A percentile compares a stretch with the other conserved stretches of the same genome.
Evolutionary conservation across 2,329 filamentous ascomycete genomes (phyloP).

Genomic region (Lizonia empirigonia): DNA sequence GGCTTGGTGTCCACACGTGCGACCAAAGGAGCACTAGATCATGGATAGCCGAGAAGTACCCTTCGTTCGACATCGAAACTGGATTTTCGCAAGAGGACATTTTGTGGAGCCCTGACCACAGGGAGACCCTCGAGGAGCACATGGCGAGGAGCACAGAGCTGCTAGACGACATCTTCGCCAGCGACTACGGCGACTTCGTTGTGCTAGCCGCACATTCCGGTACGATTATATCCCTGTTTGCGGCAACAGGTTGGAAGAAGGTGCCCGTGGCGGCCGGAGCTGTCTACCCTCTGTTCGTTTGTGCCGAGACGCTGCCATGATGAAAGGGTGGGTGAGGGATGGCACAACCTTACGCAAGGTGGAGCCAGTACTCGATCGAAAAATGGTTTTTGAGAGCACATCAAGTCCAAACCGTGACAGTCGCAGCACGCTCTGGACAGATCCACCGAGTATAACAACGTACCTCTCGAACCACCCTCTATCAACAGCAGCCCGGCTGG

Average conservation of each 20-base stretch:
- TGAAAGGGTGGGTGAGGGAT: not conserved
- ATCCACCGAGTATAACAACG: not conserved
- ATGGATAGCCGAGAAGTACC: constrained; percentile 57
- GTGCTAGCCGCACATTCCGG: constrained; percentile 62
- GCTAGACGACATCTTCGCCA: constrained; percentile 57
- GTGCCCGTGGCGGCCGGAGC: constrained; percentile 19
- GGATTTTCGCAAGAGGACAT: constrained; percentile 63
- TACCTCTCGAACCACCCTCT: not conserved
- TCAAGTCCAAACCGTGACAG: not conserved
- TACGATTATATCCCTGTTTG: constrained; percentile 58
- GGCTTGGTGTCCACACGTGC: constrained; percentile 68
- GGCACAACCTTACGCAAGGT: not conserved
- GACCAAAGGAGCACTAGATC: constrained; percentile 62
- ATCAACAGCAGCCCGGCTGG: constrained; percentile 31
- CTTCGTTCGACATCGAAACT: constrained; percentile 59
- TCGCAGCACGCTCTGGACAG: not conserved
- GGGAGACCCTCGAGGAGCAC: constrained; percentile 18
- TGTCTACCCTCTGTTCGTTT: constrained; percentile 22
- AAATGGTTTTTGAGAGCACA: too few relatives aligned
- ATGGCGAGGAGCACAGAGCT: constrained; percentile 29
- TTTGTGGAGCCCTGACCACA: constrained; percentile 47
- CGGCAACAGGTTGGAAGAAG: constrained; percentile 53
- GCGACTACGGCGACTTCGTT: constrained; percentile 52
- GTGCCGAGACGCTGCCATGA: not conserved
- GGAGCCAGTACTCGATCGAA: not conserved